Evolutionary conservation across 176 grass and related monocot species (phyloP), one percentile per base, ranked within the genome.

Genomic region (Musa schizocarpa): DNA sequence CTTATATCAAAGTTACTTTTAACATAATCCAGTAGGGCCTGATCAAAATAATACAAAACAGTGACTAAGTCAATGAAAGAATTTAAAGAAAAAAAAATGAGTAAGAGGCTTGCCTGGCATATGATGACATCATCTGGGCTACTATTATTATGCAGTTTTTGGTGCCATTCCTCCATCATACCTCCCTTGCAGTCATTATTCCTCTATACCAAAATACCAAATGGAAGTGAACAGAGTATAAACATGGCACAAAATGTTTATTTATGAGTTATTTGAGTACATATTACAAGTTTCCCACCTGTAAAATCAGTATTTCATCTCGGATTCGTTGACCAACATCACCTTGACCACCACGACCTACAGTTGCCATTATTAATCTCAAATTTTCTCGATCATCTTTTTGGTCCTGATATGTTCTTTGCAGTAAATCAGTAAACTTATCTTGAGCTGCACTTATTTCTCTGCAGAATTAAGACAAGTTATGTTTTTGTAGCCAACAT

Each of bases 81-180:
- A 17, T 9, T n/a, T 16, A 51, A 64, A 13, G 8, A 5, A 20
- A 1, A 70, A 70, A 13, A 17, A 70, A 50, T 13, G 19, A 19
- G 20, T 0, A 77, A 27, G 52, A 4, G 8, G n/a, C 49, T 29
- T 77, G 23, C 75, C 75, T 77, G 75, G 75, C 75, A 77, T 77
- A 77, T 77, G 50, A 77, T 53, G 66, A 77, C 59, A 77, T 77
- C 75, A 66, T 77, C 75, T 10, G 75, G 75, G 50, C 75, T 77
- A 27, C 49, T 77, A 51, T 67, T 77, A 53, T 77, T 77, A 53
- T 77, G 75, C 63, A 77, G 50, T 66, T 77, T 77, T 66, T 77
- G 75, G 48, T 77, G 75, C 75, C 75, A 77, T 49, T 77, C 75
- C 49, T 77, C 75, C 75, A 77, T 77, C 75, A 77, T 77, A 53